phyloP scores from a whole-genome alignment of 495 filamentous ascomycete species.

The Penicillium turbatum region DNA sequence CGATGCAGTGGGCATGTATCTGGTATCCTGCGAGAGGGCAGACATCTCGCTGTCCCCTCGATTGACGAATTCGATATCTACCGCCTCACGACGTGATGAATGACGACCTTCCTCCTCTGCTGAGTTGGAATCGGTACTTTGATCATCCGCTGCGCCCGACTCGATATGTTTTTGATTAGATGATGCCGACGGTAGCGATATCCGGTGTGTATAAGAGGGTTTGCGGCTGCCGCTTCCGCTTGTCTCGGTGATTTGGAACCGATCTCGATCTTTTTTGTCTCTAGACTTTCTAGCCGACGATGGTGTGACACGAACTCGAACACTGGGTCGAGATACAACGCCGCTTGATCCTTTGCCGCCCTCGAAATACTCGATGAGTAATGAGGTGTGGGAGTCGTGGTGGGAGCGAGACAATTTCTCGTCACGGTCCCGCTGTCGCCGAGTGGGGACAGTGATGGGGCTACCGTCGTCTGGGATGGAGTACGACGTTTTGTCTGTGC shows the following conservation, averaged over 20 bases:
- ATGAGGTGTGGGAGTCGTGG: conserved; percentile 76
- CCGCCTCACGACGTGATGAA: conserved; percentile 59
- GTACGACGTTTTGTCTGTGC: conserved; percentile 77
- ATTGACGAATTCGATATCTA: conserved; percentile 79
- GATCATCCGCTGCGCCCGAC: conserved; percentile 44
- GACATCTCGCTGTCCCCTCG: conserved; percentile 57
- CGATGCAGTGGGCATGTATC: conserved; percentile 59
- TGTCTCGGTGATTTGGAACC: conserved; percentile 77
- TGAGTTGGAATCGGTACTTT: conserved; percentile 61
- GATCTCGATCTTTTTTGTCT: conserved; percentile 53
- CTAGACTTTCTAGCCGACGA: conserved; percentile 56
- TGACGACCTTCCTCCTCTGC: conserved; percentile 73
- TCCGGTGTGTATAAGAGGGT: conserved; percentile 62
- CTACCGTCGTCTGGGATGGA: conserved; percentile 95
- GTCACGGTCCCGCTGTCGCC: conserved; percentile 51
- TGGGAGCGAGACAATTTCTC: conserved; percentile 48
- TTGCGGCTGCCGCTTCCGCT: conserved; percentile 51
- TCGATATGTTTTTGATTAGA: conserved; percentile 49
- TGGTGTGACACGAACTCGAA: conserved; percentile 91
- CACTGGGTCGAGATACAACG: conserved; percentile 72
- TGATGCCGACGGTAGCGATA: conserved; percentile 54
- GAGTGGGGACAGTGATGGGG: conserved; percentile 79
- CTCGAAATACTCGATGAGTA: conserved; percentile 98
- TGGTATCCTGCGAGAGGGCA: conserved; percentile 53
- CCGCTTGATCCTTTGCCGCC: conserved; percentile 64